Conservation (phyloP, 2,329 filamentous ascomycete genomes). For the Microsporum audouinii region DNA sequence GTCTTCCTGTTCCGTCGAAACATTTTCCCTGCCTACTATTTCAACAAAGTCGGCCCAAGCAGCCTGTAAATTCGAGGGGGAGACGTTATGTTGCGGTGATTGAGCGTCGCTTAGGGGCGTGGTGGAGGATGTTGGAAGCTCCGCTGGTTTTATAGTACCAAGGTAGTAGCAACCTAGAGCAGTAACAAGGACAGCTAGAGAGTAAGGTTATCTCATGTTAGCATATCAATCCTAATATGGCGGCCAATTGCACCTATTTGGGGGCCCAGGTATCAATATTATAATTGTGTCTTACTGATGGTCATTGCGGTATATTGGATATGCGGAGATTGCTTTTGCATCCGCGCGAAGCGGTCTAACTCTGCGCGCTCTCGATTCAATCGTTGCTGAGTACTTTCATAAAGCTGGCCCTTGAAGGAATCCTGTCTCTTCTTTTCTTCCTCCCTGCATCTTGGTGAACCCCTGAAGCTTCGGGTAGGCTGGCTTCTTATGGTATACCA, state of each 20-base stretch:
- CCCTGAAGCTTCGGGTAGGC: not conserved
- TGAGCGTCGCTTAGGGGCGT: conserved; percentile 39
- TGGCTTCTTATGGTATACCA: not conserved
- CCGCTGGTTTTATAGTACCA: conserved; percentile 40
- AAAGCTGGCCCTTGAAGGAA: conserved; percentile 49
- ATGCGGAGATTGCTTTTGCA: conserved; percentile 31
- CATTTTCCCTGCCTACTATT: conserved; percentile 51
- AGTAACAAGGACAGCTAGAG: conserved; percentile 40
- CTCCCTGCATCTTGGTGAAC: conserved; percentile 4
- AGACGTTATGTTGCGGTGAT: conserved; percentile 45
- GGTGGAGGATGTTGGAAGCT: conserved; percentile 44
- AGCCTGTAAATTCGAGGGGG: conserved; percentile 48
- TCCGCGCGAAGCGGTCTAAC: conserved; percentile 40
- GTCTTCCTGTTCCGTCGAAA: conserved; percentile 47
- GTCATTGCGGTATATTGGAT: conserved; percentile 29
- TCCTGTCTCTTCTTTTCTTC: conserved; percentile 6
- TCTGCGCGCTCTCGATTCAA: conserved; percentile 48
- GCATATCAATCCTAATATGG: not conserved
- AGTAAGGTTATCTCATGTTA: conserved; percentile 10
- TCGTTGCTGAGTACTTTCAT: conserved; percentile 49
- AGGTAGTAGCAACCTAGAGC: conserved; percentile 45
- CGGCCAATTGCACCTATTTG: not conserved
- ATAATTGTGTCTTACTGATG: conserved; percentile 17
- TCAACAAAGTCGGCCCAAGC: conserved; percentile 53
- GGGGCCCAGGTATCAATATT: not conserved